Percentiles rank a stretch among this genome's conserved stretches.
phyloP scores from a whole-genome alignment of 495 filamentous ascomycete species.

The Aspergillus indologenus region DNA sequence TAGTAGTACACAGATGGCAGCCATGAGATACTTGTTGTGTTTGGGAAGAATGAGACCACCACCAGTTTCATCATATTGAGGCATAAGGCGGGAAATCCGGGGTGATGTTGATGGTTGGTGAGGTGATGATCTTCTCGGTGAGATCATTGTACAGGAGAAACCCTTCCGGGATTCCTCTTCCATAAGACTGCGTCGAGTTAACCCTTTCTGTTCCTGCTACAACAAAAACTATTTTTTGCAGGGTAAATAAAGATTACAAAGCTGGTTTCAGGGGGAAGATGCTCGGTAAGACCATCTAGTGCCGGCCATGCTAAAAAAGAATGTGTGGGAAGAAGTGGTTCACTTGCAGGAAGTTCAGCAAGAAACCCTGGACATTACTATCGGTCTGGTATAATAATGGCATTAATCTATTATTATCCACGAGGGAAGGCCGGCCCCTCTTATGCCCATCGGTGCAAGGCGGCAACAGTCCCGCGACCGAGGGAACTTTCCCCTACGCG shows the following conservation, averaged over 20 bases:
- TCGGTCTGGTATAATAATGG: background rate
- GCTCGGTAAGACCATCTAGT: background rate
- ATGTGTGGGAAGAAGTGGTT: background rate
- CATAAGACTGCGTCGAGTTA: background rate
- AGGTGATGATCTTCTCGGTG: background rate
- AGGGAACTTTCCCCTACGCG: conserved; percentile 5
- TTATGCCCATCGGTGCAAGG: background rate
- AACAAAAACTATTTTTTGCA: background rate
- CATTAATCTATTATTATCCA: conserved; percentile 8
- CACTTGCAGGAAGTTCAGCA: background rate
- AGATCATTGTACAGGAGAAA: background rate
- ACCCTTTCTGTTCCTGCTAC: background rate
- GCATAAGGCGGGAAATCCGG: background rate
- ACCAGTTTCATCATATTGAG: background rate
- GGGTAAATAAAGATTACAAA: background rate
- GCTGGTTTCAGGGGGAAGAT: background rate
- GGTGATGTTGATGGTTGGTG: background rate
- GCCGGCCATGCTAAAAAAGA: background rate
- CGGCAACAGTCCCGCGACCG: conserved; percentile 3
- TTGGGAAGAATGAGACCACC: background rate
- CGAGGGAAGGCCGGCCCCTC: background rate
- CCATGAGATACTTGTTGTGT: background rate
- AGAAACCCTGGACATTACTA: background rate
- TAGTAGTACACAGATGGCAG: background rate
- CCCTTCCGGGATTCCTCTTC: too few species aligned